Conservation (phyloP, 768 basidiomycete genomes). For the button mushroom (Agaricus bisporus) region DNA sequence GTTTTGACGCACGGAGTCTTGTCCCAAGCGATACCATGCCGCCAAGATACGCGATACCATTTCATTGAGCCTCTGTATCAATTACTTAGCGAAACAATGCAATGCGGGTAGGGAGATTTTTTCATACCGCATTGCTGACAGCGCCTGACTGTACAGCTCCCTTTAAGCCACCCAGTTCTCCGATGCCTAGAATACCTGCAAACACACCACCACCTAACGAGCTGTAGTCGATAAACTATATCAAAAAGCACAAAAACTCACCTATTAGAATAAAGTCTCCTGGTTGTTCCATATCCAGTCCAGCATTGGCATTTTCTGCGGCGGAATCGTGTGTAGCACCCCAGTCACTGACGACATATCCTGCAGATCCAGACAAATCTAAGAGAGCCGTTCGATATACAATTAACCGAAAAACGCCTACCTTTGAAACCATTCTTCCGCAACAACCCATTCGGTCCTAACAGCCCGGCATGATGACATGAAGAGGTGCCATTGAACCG, state of each 20-base stretch:
- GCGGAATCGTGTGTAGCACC: conserved; percentile 45
- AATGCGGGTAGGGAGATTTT: neutral
- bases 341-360: conserved; percentile 48
- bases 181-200: conserved; percentile 8
- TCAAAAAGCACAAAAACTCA: conserved; percentile 8
- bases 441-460: conserved; percentile 36
- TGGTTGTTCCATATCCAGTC: conserved; percentile 47
- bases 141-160: conserved; percentile 27
- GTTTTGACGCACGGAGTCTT: conserved; percentile 32
- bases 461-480: conserved; percentile 50
- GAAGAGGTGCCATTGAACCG: conserved; percentile 56
- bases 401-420: conserved; percentile 7
- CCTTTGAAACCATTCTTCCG: conserved; percentile 39
- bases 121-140: conserved; percentile 26
- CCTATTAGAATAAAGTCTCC: conserved; percentile 43
- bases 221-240: neutral
- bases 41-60: conserved; percentile 43
- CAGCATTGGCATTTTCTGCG: conserved; percentile 38
- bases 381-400: neutral
- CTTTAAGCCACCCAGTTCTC: conserved; percentile 17
- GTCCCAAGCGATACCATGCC: conserved; percentile 40
- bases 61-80: conserved; percentile 32
- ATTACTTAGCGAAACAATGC: neutral
- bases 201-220: conserved; percentile 33
- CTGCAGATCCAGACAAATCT: conserved; percentile 15